phyloP scores from a whole-genome alignment of 768 basidiomycete species.

The Pholiota microspora region DNA sequence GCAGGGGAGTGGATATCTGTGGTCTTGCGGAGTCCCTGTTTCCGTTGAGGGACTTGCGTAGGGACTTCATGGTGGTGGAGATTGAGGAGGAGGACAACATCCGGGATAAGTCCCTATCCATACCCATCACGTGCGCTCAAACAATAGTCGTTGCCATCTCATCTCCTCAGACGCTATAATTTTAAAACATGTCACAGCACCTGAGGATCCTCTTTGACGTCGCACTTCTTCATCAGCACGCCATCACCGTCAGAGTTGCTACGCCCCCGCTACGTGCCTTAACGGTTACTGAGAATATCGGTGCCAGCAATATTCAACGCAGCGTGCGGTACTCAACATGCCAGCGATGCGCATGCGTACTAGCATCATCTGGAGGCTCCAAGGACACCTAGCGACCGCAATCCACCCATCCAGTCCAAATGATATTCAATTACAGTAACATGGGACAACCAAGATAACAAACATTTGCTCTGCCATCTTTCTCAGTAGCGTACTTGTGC shows the following conservation, averaged over 20 bases:
- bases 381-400: neutral
- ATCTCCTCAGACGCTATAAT: neutral
- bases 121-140: slow-evolving; percentile 16
- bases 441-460: neutral
- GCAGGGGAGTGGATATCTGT: slow-evolving; percentile 69
- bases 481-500: neutral
- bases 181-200: no score
- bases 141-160: slow-evolving; percentile 14
- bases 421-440: neutral
- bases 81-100: slow-evolving; percentile 8
- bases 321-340: neutral
- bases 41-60: slow-evolving; percentile 77
- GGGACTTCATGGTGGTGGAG: slow-evolving; percentile 63
- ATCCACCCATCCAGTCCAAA: neutral
- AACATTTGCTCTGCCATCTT: neutral
- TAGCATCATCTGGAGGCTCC: no score
- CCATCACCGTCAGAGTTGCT: neutral
- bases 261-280: neutral
- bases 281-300: neutral
- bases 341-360: no score
- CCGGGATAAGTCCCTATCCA: neutral
- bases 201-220: no score
- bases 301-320: neutral
- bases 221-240: neutral
- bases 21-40: slow-evolving; percentile 57